Base-by-base conservation (phyloP, 768 basidiomycete genomes). In the Boletus rufocinnamomeus region DNA sequence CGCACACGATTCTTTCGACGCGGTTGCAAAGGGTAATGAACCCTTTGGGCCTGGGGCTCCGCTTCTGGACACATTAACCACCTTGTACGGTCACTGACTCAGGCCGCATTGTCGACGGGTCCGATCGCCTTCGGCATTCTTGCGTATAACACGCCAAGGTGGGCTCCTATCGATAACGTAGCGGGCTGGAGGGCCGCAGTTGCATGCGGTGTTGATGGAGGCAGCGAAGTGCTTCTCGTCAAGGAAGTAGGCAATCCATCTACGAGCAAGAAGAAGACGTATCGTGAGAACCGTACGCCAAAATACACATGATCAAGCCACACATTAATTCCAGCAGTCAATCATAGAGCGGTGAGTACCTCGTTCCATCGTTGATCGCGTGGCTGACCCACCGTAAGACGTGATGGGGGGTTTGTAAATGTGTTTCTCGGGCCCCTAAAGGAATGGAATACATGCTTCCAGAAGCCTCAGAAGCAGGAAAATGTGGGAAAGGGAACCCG, bases 341-440 rank as follows among this genome's bases (percentile, higher is more conserved):
- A 21, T 38, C 40, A 27, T 19, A 45, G 27, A 19, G 19, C 19
- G 30, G 58, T 19, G 50, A 41, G 50, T 35, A 27, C 30, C 50
- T 16, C 38, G n/a, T 40, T 50, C 25, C 50, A 23, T 41, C 44
- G 41, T 30, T 41, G 58, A 60, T 60, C 50, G n/a, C 57, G 37
- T 41, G 30, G 49, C 58, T 59, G 50, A 41, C 37, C 16, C 34
- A 14, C 47, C 16, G 32, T n/a, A 34, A 27, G 30, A 41, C 30
- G 28, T 51, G 58, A 37, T 49, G 43, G 35, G 45, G 40, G 17
- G 27, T 19, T 34, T 17, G 30, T 46, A 11, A 50, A 19, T 59
- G 57, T 34, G 41, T 52, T 40, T 45, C 3, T 47, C 17, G 27
- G n/a, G 23, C 49, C 59, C 57, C 44, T 41, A n/a, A 23, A 9